phyloP scores from a whole-genome alignment of 805 yeast species.

The Tetrapisispora fleetii region DNA sequence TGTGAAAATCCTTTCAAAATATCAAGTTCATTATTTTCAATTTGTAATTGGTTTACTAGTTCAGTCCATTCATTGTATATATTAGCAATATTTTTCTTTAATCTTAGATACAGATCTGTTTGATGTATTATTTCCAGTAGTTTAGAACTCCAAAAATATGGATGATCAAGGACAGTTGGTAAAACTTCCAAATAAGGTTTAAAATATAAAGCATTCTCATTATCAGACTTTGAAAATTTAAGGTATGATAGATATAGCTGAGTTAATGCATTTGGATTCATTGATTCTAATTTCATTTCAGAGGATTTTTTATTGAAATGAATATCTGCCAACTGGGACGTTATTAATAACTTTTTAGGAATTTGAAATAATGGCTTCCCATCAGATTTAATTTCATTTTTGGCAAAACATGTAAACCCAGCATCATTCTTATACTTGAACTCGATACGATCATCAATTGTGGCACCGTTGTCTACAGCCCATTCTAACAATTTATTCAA shows the following conservation, averaged over 20 bases:
- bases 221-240: constrained; percentile 28
- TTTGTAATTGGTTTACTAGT: constrained; percentile 5
- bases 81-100: constrained; percentile 36
- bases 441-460: constrained; percentile 27
- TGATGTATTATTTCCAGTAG: constrained; percentile 49
- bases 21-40: constrained; percentile 2
- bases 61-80: constrained; percentile 52
- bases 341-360: constrained; percentile 32
- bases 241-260: constrained; percentile 35
- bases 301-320: constrained; percentile 16
- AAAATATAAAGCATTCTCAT: constrained; percentile 16
- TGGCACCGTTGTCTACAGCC: constrained; percentile 33
- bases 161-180: constrained; percentile 45
- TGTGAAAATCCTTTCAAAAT: constrained; percentile 4
- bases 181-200: constrained; percentile 40
- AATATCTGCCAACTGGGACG: constrained; percentile 28
- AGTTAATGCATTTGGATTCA: constrained; percentile 26
- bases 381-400: constrained; percentile 3
- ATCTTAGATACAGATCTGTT: constrained; percentile 55
- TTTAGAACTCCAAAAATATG: constrained; percentile 52
- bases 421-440: constrained; percentile 24
- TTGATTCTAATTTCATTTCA: constrained; percentile 3
- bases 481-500: constrained; percentile 25
- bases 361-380: constrained; percentile 28
- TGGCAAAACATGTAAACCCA: constrained; percentile 31